Evolutionary conservation across 2,329 filamentous ascomycete genomes (phyloP).

Genomic region (Huntiella abstrusa): DNA sequence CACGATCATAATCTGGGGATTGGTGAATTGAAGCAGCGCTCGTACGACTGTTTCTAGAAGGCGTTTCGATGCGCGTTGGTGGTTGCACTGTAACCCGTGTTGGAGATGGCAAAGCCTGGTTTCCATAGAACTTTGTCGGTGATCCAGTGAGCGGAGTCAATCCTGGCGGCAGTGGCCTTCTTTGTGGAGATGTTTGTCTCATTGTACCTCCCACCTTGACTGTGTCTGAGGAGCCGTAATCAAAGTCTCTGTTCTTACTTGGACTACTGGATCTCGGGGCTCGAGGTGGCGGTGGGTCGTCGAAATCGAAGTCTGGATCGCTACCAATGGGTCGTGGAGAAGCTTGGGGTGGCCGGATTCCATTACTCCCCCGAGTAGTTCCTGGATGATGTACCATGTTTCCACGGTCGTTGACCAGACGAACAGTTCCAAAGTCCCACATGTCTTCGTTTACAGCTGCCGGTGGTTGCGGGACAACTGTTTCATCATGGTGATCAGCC

Average conservation of each 20-base stretch:
- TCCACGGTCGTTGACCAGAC: slow-evolving; percentile 53
- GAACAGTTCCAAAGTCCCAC: slow-evolving; percentile 96
- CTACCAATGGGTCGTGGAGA: slow-evolving; percentile 29
- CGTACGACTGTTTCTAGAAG: slow-evolving; percentile 4
- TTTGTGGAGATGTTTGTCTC: slow-evolving; percentile 41
- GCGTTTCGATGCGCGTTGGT: slow-evolving; percentile 9
- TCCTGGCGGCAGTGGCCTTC: slow-evolving; percentile 28
- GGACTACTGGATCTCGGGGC: slow-evolving; percentile 29
- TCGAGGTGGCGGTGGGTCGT: slow-evolving; percentile 20
- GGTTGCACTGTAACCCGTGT: slow-evolving; percentile 40
- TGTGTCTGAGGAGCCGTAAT: slow-evolving; percentile 28
- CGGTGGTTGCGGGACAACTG: slow-evolving; percentile 15
- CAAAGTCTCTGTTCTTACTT: slow-evolving; percentile 30
- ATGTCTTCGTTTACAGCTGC: slow-evolving; percentile 60
- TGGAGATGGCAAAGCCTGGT: slow-evolving; percentile 26
- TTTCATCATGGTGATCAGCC: slow-evolving; percentile 35
- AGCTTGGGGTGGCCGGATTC: slow-evolving; percentile 57
- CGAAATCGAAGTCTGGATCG: slow-evolving; percentile 25
- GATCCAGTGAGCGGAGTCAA: slow-evolving; percentile 2
- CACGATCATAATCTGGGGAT: slow-evolving; percentile 41
- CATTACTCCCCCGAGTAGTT: slow-evolving; percentile 56
- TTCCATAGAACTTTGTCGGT: slow-evolving; percentile 3
- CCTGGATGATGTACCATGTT: slow-evolving; percentile 36
- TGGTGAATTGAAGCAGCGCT: slow-evolving; percentile 15
- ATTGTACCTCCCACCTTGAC: slow-evolving; percentile 34